Conservation (phyloP, 306 rosid species). For the Ochetophila trinervis region DNA sequence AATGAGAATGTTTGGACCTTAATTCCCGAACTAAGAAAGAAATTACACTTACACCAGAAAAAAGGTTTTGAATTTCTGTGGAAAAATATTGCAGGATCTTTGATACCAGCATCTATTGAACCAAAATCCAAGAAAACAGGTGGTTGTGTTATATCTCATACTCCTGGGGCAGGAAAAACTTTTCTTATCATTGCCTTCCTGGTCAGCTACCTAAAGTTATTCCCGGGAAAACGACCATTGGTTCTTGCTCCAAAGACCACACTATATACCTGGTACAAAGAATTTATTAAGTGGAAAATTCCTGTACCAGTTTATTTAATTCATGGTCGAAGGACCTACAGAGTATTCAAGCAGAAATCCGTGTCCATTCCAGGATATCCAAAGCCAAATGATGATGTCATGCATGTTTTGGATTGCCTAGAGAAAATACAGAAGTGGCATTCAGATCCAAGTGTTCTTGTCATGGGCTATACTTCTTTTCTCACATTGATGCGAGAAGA, state of each 20-base stretch:
- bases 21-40: slow-evolving; percentile 39
- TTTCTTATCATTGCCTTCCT: slow-evolving; percentile 78
- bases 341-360: slow-evolving; percentile 38
- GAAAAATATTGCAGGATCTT: slow-evolving; percentile 72
- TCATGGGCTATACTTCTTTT: slow-evolving; percentile 93
- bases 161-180: slow-evolving; percentile 95
- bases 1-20: slow-evolving; percentile 72
- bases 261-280: slow-evolving; percentile 85
- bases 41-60: slow-evolving; percentile 70
- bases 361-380: slow-evolving; percentile 48
- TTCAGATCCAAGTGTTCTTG: slow-evolving; percentile 84
- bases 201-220: slow-evolving; percentile 68
- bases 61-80: slow-evolving; percentile 91
- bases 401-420: slow-evolving; percentile 73
- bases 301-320: slow-evolving; percentile 76
- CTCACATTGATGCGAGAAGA: slow-evolving; percentile 78
- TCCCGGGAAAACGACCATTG: slow-evolving; percentile 73
- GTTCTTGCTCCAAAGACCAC: slow-evolving; percentile 89
- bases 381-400: slow-evolving; percentile 58
- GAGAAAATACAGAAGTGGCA: slow-evolving; percentile 81
- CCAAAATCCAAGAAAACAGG: slow-evolving; percentile 49
- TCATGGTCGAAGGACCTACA: slow-evolving; percentile 60
- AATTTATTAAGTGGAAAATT: slow-evolving; percentile 76
- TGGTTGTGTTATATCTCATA: slow-evolving; percentile 90
- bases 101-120: slow-evolving; percentile 50